Base-by-base conservation (phyloP, 2,329 filamentous ascomycete species). In the Sclerotinia spermophila region DNA sequence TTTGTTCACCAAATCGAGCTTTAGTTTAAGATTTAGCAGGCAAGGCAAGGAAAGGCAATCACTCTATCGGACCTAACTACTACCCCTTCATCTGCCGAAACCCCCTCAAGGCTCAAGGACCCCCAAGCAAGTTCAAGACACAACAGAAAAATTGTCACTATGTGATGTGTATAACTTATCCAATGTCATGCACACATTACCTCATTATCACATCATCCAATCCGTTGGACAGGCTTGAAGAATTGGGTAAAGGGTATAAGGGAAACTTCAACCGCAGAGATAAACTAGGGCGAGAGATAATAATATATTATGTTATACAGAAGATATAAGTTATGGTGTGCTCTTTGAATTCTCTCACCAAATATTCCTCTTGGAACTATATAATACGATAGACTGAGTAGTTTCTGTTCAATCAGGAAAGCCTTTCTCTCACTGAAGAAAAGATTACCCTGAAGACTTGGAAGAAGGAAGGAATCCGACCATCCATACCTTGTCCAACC, bases 71-170 rank as follows among this genome's bases (percentile, higher is more conserved):
- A n/a, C 27, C 60, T 62, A 62, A 48, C 27, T 27, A 48, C 38
- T 21, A n/a, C 61, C 33, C 61, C 44, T 65, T 65, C 61, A 65
- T 65, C 44, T 65, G 61, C 44, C 61, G 61, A 65, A 45, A 45
- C 15, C 61, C 44, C 61, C 44, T 65, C 61, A 51, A n/a, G 35
- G n/a, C 44, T 65, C 61, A 51, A 30, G 27, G 48, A 53, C 48
- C 48, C 48, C n/a, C n/a, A 53, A 27, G n/a, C 48, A 53, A 51
- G 33, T 38, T 65, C 11, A 19, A 65, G 24, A 51, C 44, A 65
- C 44, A n/a, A 48, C 44, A 51, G 44, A 38, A 51, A 13, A 45
- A 19, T 30, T 42, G 13, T 27, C 38, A 1, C 35, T 2, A 19
- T 64, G n/a, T n/a, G n/a, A n/a, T n/a, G 30, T 48, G 24, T n/a